Evolutionary conservation across 495 filamentous ascomycete genomes (phyloP), one percentile per base, ranked within the genome.

Genomic region (Penicillium dipodomyicola): DNA sequence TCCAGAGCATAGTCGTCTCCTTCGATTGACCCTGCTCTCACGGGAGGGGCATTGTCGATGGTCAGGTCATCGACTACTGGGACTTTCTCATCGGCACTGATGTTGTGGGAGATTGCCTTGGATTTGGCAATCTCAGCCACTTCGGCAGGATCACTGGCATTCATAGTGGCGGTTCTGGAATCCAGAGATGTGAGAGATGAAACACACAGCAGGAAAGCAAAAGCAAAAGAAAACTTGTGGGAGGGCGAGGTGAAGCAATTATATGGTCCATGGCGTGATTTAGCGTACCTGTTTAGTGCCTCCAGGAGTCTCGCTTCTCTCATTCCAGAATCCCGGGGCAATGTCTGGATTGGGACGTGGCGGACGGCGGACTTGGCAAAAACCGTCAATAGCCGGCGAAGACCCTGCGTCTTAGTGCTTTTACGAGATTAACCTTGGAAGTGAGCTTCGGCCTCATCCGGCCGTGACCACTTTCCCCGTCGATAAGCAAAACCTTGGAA

Each of bases 111-210:
- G 17, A 55, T 14, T 20, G 63, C 63, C 20, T 47, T 54, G n/a
- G 68, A 61, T 57, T 64, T 71, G 54, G 67, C 58, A 22, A 67
- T 47, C 44, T 72, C 69, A 29, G 62, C 60, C 43, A 68, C 47
- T 17, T 74, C 71, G 40, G 59, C 52, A 1, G 69, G 62, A 41
- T 74, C 66, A 35, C 66, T 68, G 22, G 60, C 48, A 48, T 72
- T 71, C 71, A 74, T 74, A 27, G 44, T 65, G 58, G 40, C 17
- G 10, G 5, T 48, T 40, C 10, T 32, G 35, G 19, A 32, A 30
- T 33, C 25, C 32, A 39, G 20, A 52, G n/a, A 17, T 23, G 33
- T 20, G 44, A 5, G 30, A 37, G 27, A n/a, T 42, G 52, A 27
- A 22, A 49, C 49, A 22, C 53, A 59, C 23, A 40, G 47, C 35